Conservation (phyloP, 192 early-diverging fungal species). For the Physocladia obscura region DNA sequence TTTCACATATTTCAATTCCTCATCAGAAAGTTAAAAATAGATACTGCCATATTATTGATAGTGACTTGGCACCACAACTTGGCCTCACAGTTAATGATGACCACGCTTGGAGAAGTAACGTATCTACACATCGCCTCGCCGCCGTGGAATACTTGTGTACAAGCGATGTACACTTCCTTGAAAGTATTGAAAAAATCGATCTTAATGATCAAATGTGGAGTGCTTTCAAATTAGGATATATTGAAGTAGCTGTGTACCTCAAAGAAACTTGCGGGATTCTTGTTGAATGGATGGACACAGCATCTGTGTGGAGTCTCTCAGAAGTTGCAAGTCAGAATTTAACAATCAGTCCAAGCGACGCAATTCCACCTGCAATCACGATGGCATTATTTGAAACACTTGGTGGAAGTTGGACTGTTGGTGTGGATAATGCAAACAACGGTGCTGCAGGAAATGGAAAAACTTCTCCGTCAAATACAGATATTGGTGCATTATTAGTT, state of each 20-base stretch:
- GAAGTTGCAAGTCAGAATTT: not conserved
- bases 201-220: conserved; percentile 8
- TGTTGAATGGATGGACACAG: conserved; percentile 24
- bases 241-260: conserved; percentile 10
- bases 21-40: too few relatives aligned
- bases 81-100: not conserved
- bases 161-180: not conserved
- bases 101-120: not conserved
- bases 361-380: conserved; percentile 12
- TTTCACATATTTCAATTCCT: not conserved
- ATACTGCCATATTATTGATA: conserved; percentile 11
- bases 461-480: not conserved
- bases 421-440: too few relatives aligned
- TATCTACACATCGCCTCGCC: not conserved
- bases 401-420: conserved; percentile 9
- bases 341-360: not conserved
- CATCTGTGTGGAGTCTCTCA: not conserved
- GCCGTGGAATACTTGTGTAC: conserved; percentile 3
- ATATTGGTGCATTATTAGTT: conserved; percentile 23
- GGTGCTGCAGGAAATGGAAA: not conserved
- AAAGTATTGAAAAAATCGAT: not conserved
- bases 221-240: not conserved
- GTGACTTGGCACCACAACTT: conserved; percentile 15
- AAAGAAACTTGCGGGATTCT: conserved; percentile 3
- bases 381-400: conserved; percentile 24